Evolutionary conservation across 192 early-diverging fungal species (phyloP), one percentile per base, ranked within the genome.

Genomic region (Linnemannia schmuckeri): DNA sequence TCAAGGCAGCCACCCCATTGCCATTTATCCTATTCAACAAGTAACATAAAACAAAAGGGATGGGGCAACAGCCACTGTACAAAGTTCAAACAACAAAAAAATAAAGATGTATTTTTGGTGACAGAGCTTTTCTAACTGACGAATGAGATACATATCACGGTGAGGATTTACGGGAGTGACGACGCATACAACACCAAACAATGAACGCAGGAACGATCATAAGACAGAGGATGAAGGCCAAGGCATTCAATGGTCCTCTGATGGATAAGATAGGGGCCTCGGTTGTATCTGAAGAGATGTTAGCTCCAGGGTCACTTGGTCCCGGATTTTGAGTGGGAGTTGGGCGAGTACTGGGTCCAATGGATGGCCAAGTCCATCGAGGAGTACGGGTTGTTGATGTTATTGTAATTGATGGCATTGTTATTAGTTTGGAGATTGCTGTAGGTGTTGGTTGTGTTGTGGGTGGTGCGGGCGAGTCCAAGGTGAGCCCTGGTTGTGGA

Each of bases 161-260:
- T 3, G 3, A 3, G 5, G 49, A 52, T 18, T 52, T 52, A 5
- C 17, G 49, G 0, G 20, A 24, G 17, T 79, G 75, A 41, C 85
- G 75, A 41, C 85, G 79, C 79, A 81, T 81, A 20, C 79, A 87
- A 38, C 75, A 81, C 79, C 80, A 87, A 20, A 87, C 78, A 75
- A 87, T 69, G 79, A 87, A 77, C 15, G 76, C 78, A 1, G 85
- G 85, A 30, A 87, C 66, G 30, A 87, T 41, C 85, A 87, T 87
- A 22, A 87, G 68, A 30, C 55, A 66, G 0, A 72, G 72, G 0
- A 73, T 33, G 20, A 87, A 70, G 27, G 57, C 72, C 24, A 87
- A 4, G 0, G 72, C 40, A 35, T 70, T 47, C 27, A 40, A 46
- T 10, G 75, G 75, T 18, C 75, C 69, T 52, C 74, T 70, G 35